These are phyloP conservation scores for Ogataea nakhonphanomensis DNA, from an alignment of 805 yeast genomes.

Conservation along the genomic window DNA sequence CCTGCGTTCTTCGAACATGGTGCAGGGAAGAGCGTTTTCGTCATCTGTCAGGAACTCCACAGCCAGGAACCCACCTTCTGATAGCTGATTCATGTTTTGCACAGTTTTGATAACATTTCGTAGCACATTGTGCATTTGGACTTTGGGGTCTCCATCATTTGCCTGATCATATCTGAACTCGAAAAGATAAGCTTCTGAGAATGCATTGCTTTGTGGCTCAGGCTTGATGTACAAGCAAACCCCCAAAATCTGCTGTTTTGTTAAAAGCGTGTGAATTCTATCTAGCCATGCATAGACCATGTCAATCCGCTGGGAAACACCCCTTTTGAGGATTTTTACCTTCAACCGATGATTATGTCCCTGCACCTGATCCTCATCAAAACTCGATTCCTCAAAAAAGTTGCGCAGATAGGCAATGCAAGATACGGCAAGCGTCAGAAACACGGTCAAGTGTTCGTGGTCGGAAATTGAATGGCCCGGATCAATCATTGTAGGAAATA, in stretches of 20 bases:
- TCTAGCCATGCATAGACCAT: slow-evolving; percentile 52
- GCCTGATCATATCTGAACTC: slow-evolving; percentile 3
- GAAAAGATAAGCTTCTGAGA: slow-evolving; percentile 52
- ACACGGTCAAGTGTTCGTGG: neutral
- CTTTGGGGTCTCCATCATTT: slow-evolving; percentile 16
- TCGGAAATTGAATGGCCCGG: neutral
- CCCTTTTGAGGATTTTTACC: slow-evolving; percentile 47
- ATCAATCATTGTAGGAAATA: too few species aligned
- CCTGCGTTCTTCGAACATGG: neutral
- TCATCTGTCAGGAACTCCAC: neutral
- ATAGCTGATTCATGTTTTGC: slow-evolving; percentile 51
- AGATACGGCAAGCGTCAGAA: slow-evolving; percentile 3
- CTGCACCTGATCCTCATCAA: slow-evolving; percentile 45
- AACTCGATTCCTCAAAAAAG: slow-evolving; percentile 52
- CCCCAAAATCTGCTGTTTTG: slow-evolving; percentile 39
- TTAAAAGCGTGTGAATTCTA: slow-evolving; percentile 20
- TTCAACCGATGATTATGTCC: slow-evolving; percentile 39
- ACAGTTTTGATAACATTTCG: slow-evolving; percentile 50
- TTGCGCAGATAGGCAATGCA: slow-evolving; percentile 57
- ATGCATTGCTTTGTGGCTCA: slow-evolving; percentile 35
- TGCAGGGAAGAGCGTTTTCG: neutral
- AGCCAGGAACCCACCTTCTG: slow-evolving; percentile 32
- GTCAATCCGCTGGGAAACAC: slow-evolving; percentile 46
- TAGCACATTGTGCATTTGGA: slow-evolving; percentile 42
- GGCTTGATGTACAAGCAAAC: slow-evolving; percentile 45